A percentile compares a stretch with the other conserved stretches of the same genome.
phyloP scores from a whole-genome alignment of 1,284 basidiomycete genomes.

The Coniferiporia sulphurascens region DNA sequence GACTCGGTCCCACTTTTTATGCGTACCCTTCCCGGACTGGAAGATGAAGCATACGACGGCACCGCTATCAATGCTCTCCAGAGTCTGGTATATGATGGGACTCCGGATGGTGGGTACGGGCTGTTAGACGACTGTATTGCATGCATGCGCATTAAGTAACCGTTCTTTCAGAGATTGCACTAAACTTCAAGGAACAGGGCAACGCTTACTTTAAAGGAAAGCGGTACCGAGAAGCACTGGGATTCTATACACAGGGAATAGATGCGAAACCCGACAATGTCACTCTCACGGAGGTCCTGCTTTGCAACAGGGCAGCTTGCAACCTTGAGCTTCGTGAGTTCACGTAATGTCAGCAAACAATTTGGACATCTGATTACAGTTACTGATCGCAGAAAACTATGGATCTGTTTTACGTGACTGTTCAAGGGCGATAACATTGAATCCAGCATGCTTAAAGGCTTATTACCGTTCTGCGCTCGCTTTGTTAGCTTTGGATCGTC shows the following conservation, averaged over 20 bases:
- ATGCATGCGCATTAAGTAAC: too few species aligned
- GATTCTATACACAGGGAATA: conserved; percentile 89
- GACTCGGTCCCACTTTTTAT: conserved; percentile 86
- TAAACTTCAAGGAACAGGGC: conserved; percentile 92
- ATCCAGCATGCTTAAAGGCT: conserved; percentile 70
- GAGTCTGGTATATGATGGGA: conserved; percentile 83
- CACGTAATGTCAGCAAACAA: conserved; percentile 7
- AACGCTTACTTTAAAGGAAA: conserved; percentile 91
- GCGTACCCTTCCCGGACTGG: conserved; percentile 70
- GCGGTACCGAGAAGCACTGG: conserved; percentile 80
- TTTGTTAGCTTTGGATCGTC: conserved; percentile 64
- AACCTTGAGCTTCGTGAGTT: conserved; percentile 81
- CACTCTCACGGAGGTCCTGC: conserved; percentile 61
- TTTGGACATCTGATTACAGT: conserved; percentile 12
- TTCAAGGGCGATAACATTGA: conserved; percentile 62
- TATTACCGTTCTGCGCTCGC: conserved; percentile 80
- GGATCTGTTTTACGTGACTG: conserved; percentile 83
- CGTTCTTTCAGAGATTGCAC: conserved; percentile 66
- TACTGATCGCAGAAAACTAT: conserved; percentile 67
- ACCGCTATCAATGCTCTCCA: conserved; percentile 79
- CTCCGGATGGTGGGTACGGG: conserved; percentile 78
- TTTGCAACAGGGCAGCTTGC: conserved; percentile 89
- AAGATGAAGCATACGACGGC: conserved; percentile 50
- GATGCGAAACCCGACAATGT: conserved; percentile 74
- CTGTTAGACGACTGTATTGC: background rate